These are phyloP conservation scores for Hymenoscyphus albidus DNA, from an alignment of 2,329 filamentous ascomycete genomes.

Conservation along the genomic window DNA sequence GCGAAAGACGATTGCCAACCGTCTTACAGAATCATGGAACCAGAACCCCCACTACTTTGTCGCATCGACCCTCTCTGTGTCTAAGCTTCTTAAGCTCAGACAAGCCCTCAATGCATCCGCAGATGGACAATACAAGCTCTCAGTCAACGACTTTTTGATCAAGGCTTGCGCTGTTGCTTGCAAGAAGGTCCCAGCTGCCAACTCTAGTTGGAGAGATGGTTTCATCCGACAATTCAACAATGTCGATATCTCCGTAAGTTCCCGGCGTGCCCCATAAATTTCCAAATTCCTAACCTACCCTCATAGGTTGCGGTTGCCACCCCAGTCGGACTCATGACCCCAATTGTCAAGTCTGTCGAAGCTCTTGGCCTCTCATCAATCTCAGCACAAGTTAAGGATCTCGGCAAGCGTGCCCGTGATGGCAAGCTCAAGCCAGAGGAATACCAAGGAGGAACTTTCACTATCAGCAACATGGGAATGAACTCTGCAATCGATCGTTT, in stretches of 20 bases:
- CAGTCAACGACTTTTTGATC: slow-evolving; percentile 99
- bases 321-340: slow-evolving; percentile 90
- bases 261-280: neutral
- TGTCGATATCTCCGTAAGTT: slow-evolving; percentile 90
- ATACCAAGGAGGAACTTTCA: slow-evolving; percentile 98
- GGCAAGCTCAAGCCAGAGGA: slow-evolving; percentile 99
- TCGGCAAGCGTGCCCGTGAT: slow-evolving; percentile 92
- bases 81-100: slow-evolving; percentile 94
- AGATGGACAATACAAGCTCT: slow-evolving; percentile 96
- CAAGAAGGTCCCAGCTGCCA: slow-evolving; percentile 91
- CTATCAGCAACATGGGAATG: slow-evolving; percentile 99
- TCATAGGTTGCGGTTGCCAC: slow-evolving; percentile 56
- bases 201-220: slow-evolving; percentile 90
- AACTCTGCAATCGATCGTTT: slow-evolving; percentile 94
- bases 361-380: slow-evolving; percentile 83
- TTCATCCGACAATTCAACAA: slow-evolving; percentile 89
- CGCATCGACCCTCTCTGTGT: slow-evolving; percentile 82
- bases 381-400: slow-evolving; percentile 86
- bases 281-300: neutral
- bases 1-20: slow-evolving; percentile 96
- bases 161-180: slow-evolving; percentile 88
- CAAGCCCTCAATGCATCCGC: slow-evolving; percentile 84
- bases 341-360: slow-evolving; percentile 89
- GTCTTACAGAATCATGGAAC: slow-evolving; percentile 82
- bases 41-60: slow-evolving; percentile 99